Evolutionary conservation across 257 asterid species (phyloP).

Genomic region (Petunia axillaris): DNA sequence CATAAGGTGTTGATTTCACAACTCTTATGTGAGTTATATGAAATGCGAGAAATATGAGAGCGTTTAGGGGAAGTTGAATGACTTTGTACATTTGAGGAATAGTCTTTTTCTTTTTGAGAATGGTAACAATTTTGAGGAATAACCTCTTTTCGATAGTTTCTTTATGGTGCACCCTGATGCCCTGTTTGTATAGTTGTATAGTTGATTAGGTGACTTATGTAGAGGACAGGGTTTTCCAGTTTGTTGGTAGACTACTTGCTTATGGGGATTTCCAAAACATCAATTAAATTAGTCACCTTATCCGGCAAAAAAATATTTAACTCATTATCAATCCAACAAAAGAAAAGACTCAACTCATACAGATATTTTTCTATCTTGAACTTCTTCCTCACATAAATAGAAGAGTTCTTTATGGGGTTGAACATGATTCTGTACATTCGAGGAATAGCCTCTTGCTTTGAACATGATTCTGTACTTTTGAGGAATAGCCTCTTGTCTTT

Average conservation of each 20-base stretch:
- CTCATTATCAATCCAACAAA: neutral
- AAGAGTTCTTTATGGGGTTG: neutral
- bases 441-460: no score
- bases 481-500: no score
- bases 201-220: slow-evolving; percentile 9
- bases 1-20: neutral
- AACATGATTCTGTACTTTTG: no score
- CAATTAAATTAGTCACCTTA: neutral
- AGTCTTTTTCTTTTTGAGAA: no score
- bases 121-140: neutral
- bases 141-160: neutral
- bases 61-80: neutral
- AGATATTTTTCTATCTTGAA: neutral
- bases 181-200: neutral
- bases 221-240: neutral
- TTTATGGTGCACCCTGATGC: neutral
- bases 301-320: neutral
- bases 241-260: neutral
- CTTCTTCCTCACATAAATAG: neutral
- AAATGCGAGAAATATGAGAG: slow-evolving; percentile 8
- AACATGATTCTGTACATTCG: neutral
- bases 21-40: slow-evolving; percentile 4
- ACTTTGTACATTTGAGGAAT: slow-evolving; percentile 12
- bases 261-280: neutral
- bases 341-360: neutral